A percentile compares a stretch with the other conserved stretches of the same genome.
Conservation (phyloP, 2,329 filamentous ascomycete species). For the Pseudogymnoascus sp. region DNA sequence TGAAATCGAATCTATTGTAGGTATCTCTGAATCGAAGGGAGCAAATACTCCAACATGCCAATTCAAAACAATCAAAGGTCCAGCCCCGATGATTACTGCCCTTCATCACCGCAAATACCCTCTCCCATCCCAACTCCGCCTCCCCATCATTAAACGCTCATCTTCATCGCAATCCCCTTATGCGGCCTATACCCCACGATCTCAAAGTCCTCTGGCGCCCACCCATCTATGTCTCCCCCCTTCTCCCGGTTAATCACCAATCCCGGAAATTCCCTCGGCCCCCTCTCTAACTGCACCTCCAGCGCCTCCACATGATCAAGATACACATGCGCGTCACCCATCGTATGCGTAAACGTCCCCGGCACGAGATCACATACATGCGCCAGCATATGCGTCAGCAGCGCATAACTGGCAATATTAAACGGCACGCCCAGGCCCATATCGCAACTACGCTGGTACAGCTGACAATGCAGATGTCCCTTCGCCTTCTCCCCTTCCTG, state of each 20-base stretch:
- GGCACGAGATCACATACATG: conserved; percentile 78
- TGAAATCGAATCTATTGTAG: background rate
- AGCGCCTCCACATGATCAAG: conserved; percentile 86
- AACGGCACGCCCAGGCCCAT: conserved; percentile 97
- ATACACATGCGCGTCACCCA: conserved; percentile 98
- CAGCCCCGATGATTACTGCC: background rate
- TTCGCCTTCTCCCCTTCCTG: conserved; percentile 37
- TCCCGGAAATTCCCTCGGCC: conserved; percentile 74
- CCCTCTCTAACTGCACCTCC: conserved; percentile 68
- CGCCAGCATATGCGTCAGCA: conserved; percentile 92
- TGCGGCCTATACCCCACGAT: conserved; percentile 86
- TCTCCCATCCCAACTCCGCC: background rate
- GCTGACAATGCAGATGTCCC: conserved; percentile 74
- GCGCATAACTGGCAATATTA: conserved; percentile 91
- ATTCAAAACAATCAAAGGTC: background rate
- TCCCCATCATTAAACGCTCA: conserved; percentile 66
- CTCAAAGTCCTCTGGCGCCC: conserved; percentile 81
- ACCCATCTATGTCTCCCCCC: conserved; percentile 77
- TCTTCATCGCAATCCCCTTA: conserved; percentile 94
- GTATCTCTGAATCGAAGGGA: background rate
- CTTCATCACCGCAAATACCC: background rate
- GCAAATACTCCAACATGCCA: background rate
- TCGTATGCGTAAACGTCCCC: conserved; percentile 84
- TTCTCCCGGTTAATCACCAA: conserved; percentile 63
- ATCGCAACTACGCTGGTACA: conserved; percentile 93